These are phyloP conservation scores for Alternaria brassicae DNA, from an alignment of 2,329 filamentous ascomycete species.

Conservation along the genomic window DNA sequence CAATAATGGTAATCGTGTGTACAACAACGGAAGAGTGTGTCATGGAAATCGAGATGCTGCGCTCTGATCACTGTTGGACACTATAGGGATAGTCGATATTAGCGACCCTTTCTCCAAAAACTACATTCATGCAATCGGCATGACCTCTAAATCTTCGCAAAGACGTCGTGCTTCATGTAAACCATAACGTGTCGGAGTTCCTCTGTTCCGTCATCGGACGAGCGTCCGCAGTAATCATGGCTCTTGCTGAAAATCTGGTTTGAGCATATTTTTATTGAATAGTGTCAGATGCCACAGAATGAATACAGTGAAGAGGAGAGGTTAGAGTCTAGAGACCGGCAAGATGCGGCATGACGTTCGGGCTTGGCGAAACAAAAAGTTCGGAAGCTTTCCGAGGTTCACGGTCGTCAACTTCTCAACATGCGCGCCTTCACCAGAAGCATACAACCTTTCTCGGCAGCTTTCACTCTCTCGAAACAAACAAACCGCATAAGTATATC, in stretches of 20 bases:
- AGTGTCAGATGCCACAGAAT: background rate
- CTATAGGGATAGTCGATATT: background rate
- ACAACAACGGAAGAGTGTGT: too few species aligned
- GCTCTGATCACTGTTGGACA: too few species aligned
- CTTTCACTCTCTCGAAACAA: constrained; percentile 22
- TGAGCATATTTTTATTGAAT: background rate
- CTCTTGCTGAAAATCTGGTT: too few species aligned
- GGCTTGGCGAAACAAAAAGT: constrained; percentile 23
- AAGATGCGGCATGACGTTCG: constrained; percentile 18
- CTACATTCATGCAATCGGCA: background rate
- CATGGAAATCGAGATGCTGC: background rate
- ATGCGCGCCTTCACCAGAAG: constrained; percentile 28
- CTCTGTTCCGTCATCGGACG: background rate
- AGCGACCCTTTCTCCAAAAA: background rate
- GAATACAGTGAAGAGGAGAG: background rate
- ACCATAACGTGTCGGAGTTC: background rate
- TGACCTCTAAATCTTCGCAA: background rate
- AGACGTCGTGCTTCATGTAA: too few species aligned
- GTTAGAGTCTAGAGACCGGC: background rate
- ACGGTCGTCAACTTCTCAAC: constrained; percentile 11
- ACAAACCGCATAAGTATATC: constrained; percentile 10
- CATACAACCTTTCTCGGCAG: constrained; percentile 19
- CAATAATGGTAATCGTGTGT: too few species aligned
- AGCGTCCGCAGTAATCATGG: background rate
- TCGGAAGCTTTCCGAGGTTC: constrained; percentile 15